These are phyloP conservation scores for Harringtonia aguacate DNA, from an alignment of 2,329 filamentous ascomycete species.

Conservation along the genomic window DNA sequence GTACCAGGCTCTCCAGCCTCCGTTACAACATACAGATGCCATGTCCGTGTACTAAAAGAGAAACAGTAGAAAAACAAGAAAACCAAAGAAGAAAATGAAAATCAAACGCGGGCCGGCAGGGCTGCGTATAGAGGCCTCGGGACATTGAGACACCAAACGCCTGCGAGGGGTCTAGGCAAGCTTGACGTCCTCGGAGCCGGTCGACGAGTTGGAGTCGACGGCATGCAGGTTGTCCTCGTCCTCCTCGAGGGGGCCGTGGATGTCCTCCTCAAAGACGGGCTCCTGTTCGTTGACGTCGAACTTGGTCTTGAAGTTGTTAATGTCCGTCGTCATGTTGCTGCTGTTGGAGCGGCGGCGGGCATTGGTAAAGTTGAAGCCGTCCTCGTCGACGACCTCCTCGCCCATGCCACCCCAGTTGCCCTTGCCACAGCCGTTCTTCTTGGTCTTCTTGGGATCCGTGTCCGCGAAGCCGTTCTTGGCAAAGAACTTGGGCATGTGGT, in stretches of 20 bases:
- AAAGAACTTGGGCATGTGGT: slow-evolving; percentile 84
- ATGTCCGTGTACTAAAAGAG: background rate
- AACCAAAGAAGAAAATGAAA: background rate
- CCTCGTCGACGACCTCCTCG: slow-evolving; percentile 75
- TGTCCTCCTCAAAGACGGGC: slow-evolving; percentile 79
- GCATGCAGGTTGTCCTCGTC: slow-evolving; percentile 48
- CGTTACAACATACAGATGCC: background rate
- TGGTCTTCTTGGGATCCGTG: slow-evolving; percentile 80
- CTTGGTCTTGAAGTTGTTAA: slow-evolving; percentile 87
- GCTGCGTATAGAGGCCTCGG: no score
- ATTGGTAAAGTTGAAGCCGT: slow-evolving; percentile 74
- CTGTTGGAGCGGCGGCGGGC: slow-evolving; percentile 88
- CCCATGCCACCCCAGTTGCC: slow-evolving; percentile 86
- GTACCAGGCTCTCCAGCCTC: no score
- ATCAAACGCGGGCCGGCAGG: no score
- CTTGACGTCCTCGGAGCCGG: slow-evolving; percentile 31
- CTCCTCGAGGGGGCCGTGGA: slow-evolving; percentile 57
- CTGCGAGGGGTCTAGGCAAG: no score
- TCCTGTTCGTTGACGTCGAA: slow-evolving; percentile 86
- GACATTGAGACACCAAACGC: no score
- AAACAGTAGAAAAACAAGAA: background rate
- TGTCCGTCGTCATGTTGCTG: slow-evolving; percentile 58
- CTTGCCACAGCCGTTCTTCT: slow-evolving; percentile 91
- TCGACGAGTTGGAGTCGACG: slow-evolving; percentile 49
- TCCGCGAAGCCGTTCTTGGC: slow-evolving; percentile 76